Evolutionary conservation across 805 yeast species (phyloP).

Genomic region (Cyberlindnera subsufficiens): DNA sequence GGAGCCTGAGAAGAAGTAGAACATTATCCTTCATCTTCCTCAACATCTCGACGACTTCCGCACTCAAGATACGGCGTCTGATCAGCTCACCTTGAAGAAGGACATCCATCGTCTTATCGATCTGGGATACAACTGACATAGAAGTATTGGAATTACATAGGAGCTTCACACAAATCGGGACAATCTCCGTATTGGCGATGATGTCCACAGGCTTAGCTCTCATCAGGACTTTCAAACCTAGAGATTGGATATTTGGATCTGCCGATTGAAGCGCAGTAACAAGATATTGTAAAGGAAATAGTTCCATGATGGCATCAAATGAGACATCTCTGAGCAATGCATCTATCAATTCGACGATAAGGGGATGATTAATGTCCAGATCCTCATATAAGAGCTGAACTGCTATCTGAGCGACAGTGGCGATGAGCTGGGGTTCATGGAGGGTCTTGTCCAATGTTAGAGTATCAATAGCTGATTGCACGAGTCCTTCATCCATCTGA

Average conservation of each 20-base stretch:
- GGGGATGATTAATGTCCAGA: conserved; percentile 9
- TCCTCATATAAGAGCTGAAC: conserved; percentile 4
- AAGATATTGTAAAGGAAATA: conserved; percentile 13
- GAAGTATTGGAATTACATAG: conserved; percentile 5
- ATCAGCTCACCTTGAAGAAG: conserved; percentile 15
- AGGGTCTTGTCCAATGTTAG: conserved; percentile 7
- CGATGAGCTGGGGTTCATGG: conserved; percentile 1
- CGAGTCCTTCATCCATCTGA: not conserved
- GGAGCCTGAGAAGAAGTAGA: conserved; percentile 8
- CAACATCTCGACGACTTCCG: conserved; percentile 4
- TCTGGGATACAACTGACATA: conserved; percentile 13
- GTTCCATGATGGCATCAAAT: conserved; percentile 13
- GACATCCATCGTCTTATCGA: conserved; percentile 12
- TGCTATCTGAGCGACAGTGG: not conserved
- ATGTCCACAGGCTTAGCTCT: conserved; percentile 21
- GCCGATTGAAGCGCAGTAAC: conserved; percentile 16
- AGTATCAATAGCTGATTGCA: conserved; percentile 1
- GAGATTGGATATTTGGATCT: conserved; percentile 13
- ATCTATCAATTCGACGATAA: conserved; percentile 13
- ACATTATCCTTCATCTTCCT: conserved; percentile 5
- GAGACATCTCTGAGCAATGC: conserved; percentile 8
- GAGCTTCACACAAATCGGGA: conserved; percentile 9
- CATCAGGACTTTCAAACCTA: conserved; percentile 16
- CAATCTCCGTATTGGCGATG: conserved; percentile 18
- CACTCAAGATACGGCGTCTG: conserved; percentile 16